Percentiles rank a stretch among this genome's conserved stretches.
These are phyloP conservation scores for Eimeria praecox DNA, from an alignment of 169 alveolate species.

Conservation along the genomic window DNA sequence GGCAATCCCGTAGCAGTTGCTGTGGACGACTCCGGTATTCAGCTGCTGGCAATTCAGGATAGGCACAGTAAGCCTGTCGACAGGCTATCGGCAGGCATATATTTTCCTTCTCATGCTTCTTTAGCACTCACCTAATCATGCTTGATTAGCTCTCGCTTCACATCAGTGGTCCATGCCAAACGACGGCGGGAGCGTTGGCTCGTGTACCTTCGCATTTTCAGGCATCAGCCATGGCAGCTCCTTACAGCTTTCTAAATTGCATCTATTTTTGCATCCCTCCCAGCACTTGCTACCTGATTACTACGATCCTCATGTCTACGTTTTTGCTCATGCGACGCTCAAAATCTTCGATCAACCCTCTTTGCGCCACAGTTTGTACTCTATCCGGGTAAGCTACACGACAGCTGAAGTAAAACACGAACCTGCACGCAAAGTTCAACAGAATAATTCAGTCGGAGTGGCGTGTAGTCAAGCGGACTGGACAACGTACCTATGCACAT, in stretches of 20 bases:
- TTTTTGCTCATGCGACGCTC: conserved; percentile 76
- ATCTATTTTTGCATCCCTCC: conserved; percentile 71
- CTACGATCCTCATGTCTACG: conserved; percentile 82
- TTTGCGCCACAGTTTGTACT: conserved; percentile 74
- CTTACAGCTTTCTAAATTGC: conserved; percentile 65
- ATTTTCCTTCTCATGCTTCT: no score
- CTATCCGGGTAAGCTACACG: conserved; percentile 65
- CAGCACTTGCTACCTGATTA: conserved; percentile 57
- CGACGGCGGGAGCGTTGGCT: neutral
- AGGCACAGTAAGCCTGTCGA: conserved; percentile 75
- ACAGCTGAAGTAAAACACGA: neutral
- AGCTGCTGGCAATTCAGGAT: conserved; percentile 74
- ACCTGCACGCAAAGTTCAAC: neutral
- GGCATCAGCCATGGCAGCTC: conserved; percentile 81
- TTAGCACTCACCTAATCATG: no score
- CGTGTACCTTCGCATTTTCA: conserved; percentile 16
- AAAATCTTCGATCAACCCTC: conserved; percentile 63
- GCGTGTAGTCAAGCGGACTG: neutral
- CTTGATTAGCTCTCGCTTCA: neutral
- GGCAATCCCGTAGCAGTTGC: conserved; percentile 79
- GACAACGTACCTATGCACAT: neutral
- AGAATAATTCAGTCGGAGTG: neutral
- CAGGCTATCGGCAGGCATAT: neutral
- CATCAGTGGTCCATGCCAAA: neutral
- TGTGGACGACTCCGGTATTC: conserved; percentile 66